Evolutionary conservation across 164 flowering plant species (phyloP).

Genomic region (Annona cherimola): DNA sequence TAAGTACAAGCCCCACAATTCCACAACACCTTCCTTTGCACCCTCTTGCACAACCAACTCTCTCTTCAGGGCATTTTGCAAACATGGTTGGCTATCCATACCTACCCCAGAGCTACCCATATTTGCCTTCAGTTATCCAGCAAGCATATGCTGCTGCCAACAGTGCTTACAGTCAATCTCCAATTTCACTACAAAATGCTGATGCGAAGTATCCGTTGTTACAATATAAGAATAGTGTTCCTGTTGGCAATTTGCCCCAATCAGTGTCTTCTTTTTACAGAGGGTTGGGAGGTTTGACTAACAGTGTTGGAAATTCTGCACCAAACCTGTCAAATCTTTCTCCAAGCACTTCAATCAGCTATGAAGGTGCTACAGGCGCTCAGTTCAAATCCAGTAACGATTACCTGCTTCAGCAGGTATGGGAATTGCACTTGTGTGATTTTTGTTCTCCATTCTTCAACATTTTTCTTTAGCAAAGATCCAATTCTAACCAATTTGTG

Average conservation of each 20-base stretch:
- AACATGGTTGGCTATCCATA: slow-evolving; percentile 81
- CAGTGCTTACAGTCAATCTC: slow-evolving; percentile 76
- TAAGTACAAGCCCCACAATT: slow-evolving; percentile 62
- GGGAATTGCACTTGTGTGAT: not conserved
- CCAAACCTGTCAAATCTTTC: slow-evolving; percentile 61
- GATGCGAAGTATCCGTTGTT: slow-evolving; percentile 47
- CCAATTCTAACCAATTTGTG: not conserved
- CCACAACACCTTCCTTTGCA: slow-evolving; percentile 78
- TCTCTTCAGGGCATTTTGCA: slow-evolving; percentile 76
- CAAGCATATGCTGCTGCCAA: slow-evolving; percentile 73
- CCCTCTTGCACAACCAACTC: slow-evolving; percentile 79
- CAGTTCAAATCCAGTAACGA: slow-evolving; percentile 79
- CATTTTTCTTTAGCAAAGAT: not conserved
- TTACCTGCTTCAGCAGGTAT: slow-evolving; percentile 75
- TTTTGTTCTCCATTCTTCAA: not conserved
- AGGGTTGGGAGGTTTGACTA: slow-evolving; percentile 61
- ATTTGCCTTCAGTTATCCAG: slow-evolving; percentile 83
- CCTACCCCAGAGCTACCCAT: slow-evolving; percentile 75
- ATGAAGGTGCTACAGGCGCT: slow-evolving; percentile 71
- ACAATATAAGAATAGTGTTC: slow-evolving; percentile 70
- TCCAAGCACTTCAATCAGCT: slow-evolving; percentile 54
- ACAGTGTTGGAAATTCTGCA: slow-evolving; percentile 56
- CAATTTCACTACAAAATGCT: slow-evolving; percentile 50
- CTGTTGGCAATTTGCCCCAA: slow-evolving; percentile 75
- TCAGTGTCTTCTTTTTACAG: slow-evolving; percentile 86